Percentiles rank a stretch among this genome's conserved stretches.
phyloP scores from a whole-genome alignment of 352 stramenopile species.

The Globisporangium perplexum region DNA sequence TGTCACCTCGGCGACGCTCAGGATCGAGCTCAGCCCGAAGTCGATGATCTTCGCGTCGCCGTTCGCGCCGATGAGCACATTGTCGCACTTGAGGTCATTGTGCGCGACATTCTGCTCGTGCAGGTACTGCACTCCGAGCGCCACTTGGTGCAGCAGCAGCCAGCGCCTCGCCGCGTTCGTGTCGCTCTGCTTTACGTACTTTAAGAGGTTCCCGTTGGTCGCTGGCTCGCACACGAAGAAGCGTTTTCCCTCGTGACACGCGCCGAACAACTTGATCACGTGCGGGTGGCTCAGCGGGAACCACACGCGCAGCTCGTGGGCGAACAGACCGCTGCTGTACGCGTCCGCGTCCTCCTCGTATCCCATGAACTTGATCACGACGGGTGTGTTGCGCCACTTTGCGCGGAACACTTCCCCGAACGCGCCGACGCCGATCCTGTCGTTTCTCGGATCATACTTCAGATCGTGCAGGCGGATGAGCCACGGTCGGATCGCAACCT shows the following conservation, averaged over 20 bases:
- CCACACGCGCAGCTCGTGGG: constrained; percentile 31
- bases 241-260: constrained; percentile 26
- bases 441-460: constrained; percentile 1
- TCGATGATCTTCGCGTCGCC: constrained; percentile 9
- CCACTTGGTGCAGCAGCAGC: constrained; percentile 7
- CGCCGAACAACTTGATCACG: constrained; percentile 32
- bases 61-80: constrained; percentile 7
- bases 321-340: constrained; percentile 6
- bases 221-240: constrained; percentile 33
- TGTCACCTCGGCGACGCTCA: constrained; percentile 4
- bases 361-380: constrained; percentile 12
- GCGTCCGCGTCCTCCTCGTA: constrained; percentile 4
- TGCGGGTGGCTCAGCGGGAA: constrained; percentile 28
- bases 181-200: constrained; percentile 11
- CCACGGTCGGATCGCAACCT: background rate
- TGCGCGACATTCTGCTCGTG: constrained; percentile 9
- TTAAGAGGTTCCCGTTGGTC: constrained; percentile 18
- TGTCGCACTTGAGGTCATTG: constrained; percentile 14
- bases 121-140: constrained; percentile 9
- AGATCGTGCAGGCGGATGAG: constrained; percentile 8
- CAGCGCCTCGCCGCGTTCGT: constrained; percentile 1
- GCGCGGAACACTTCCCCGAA: constrained; percentile 6
- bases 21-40: constrained; percentile 11
- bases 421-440: constrained; percentile 2
- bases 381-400: constrained; percentile 5